Conservation (phyloP, 352 stramenopile genomes). For the Pythium pectinolyticum region DNA sequence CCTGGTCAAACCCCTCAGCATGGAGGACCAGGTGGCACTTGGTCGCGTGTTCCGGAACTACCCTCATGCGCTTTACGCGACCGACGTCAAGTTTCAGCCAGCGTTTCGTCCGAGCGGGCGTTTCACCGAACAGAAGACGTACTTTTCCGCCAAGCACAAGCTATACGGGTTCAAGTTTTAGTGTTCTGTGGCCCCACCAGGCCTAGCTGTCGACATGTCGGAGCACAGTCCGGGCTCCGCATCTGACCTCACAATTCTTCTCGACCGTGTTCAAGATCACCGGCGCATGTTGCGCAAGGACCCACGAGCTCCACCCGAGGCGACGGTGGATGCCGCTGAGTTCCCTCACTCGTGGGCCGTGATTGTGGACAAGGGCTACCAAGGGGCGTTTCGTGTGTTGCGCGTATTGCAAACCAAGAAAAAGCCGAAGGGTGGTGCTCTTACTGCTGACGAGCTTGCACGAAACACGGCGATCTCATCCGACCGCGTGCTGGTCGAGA, state of each 20-base stretch:
- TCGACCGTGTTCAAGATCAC: neutral
- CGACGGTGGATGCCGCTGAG: too few relatives aligned
- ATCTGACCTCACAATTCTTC: neutral
- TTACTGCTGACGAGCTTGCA: neutral
- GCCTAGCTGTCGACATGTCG: neutral
- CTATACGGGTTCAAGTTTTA: neutral
- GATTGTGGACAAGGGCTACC: conserved; percentile 16
- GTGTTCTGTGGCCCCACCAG: neutral
- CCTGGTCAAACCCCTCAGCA: too few relatives aligned
- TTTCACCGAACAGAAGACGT: neutral
- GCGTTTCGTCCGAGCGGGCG: neutral
- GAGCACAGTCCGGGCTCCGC: neutral
- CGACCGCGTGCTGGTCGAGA: conserved; percentile 13
- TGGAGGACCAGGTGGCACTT: neutral
- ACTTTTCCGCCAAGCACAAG: neutral
- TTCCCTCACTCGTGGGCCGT: conserved; percentile 11
- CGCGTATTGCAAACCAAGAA: conserved; percentile 4
- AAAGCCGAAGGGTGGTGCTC: neutral
- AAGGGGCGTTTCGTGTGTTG: neutral
- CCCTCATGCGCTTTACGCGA: neutral
- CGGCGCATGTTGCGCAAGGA: too few relatives aligned
- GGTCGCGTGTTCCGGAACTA: neutral
- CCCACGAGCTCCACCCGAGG: too few relatives aligned
- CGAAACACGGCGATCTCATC: conserved; percentile 8
- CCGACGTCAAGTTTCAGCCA: neutral